Conservation (phyloP, 805 yeast species). For the Teunomyces kruisii region DNA sequence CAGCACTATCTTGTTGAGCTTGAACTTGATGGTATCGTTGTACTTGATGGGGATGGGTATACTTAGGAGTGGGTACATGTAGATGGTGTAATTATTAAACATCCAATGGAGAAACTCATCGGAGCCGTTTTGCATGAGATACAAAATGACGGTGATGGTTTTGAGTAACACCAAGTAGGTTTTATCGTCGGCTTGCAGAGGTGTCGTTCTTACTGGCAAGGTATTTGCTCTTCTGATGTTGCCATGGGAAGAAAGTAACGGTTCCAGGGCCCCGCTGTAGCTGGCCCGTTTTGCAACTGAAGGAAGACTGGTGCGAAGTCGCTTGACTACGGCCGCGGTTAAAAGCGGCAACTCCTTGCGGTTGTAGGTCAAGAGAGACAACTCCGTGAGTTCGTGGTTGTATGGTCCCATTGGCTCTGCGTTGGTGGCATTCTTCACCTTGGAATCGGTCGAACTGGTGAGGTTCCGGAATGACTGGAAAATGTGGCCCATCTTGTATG, state of each 20-base stretch:
- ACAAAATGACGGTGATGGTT: conserved; percentile 52
- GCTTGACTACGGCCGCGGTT: conserved; percentile 37
- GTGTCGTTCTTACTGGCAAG: neutral
- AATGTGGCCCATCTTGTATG: conserved; percentile 3
- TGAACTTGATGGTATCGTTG: conserved; percentile 35
- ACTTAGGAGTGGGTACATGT: conserved; percentile 18
- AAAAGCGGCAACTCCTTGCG: conserved; percentile 40
- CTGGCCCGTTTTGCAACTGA: neutral
- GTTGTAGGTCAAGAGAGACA: conserved; percentile 47
- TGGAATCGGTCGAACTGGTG: conserved; percentile 15
- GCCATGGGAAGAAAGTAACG: neutral
- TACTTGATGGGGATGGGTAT: conserved; percentile 13
- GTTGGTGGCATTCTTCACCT: conserved; percentile 43
- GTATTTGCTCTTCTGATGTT: conserved; percentile 1
- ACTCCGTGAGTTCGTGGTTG: conserved; percentile 52
- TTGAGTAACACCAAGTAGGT: conserved; percentile 34
- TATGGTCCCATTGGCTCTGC: conserved; percentile 57
- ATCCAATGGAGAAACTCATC: conserved; percentile 49
- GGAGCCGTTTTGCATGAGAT: conserved; percentile 55
- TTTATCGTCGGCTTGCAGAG: neutral
- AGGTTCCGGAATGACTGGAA: conserved; percentile 8
- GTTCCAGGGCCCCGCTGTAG: neutral
- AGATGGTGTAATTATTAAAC: conserved; percentile 7
- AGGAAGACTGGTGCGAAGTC: conserved; percentile 23
- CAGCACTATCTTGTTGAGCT: conserved; percentile 32